Evolutionary conservation across 192 early-diverging fungal species (phyloP), one percentile per base, ranked within the genome.

Genomic region (Mortierella claussenii): DNA sequence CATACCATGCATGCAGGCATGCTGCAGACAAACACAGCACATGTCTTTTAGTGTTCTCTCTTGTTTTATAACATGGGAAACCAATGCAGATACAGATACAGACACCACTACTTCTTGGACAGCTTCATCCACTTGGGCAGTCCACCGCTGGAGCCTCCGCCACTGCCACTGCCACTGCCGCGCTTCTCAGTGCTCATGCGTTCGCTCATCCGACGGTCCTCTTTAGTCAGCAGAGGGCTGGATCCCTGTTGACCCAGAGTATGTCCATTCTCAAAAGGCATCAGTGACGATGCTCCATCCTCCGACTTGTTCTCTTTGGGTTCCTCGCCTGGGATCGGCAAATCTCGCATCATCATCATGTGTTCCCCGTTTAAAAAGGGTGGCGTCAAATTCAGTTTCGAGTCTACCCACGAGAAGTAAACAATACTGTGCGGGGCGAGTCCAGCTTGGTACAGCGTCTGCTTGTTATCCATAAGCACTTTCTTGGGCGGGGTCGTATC

Each of bases 381-480:
- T 28, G 73, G 23, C 15, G 47, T 51, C 28, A 32, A 17, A 46
- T 76, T 76, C 21, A 76, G 32, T 53, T 76, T 65, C 1, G 52
- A 54, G 31, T 83, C 79, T 48, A 59, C 50, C 81, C 85, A 86
- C 30, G 68, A 79, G 62, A 86, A 86, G 43, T 81, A 75, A 0
- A 88, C 82, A 60, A 84, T 78, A 10, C 83, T 85, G 34, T 83
- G 83, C 18, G 87, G 87, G n/a, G 87, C 60, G 21, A 88, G 49
- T 49, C 76, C 79, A 27, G 85, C 83, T 51, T 85, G 78, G 58
- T 79, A 86, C 28, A 88, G 50, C 17, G 79, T 79, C 45, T 81
- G 26, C 4, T 64, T 61, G 30, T 76, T 54, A 34, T 83, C 82
- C n/a, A 69, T n/a, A 21, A 88, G 60, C 23, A 81, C 75, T n/a